These are phyloP conservation scores for Vaccinium macrocarpon DNA, from an alignment of 148 eudicot species.

Conservation along the genomic window DNA sequence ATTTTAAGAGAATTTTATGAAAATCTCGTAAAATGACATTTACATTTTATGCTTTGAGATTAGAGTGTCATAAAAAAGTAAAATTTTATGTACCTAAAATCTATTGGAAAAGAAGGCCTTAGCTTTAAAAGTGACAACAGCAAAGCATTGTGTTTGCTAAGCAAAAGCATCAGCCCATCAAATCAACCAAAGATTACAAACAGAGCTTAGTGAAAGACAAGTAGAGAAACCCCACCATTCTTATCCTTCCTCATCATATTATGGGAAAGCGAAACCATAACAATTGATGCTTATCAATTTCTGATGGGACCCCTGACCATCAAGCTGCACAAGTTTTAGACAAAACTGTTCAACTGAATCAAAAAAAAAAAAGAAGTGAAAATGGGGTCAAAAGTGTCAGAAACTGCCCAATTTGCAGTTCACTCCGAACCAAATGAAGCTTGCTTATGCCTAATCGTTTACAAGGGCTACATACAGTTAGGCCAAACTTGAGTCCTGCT, in stretches of 20 bases:
- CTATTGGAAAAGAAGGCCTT: too few species aligned
- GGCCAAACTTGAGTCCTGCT: too few species aligned
- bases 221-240: conserved; percentile 5
- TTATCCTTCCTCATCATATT: not conserved
- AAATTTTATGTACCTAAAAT: too few species aligned
- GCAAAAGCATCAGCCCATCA: conserved; percentile 24
- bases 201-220: not conserved
- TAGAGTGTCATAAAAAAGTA: too few species aligned
- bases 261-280: not conserved
- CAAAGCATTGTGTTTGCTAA: conserved; percentile 20
- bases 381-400: not conserved
- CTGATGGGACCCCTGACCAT: conserved; percentile 15
- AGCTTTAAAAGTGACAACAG: conserved; percentile 13
- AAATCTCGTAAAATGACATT: too few species aligned
- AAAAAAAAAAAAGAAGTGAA: not conserved
- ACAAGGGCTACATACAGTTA: not conserved
- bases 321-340: not conserved
- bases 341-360: not conserved
- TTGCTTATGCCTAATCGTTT: not conserved
- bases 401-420: not conserved
- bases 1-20: too few species aligned
- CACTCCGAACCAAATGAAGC: not conserved
- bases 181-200: conserved; percentile 18
- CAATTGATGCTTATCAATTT: not conserved
- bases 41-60: too few species aligned